These are phyloP conservation scores for Cercospora nicotianae DNA, from an alignment of 2,329 filamentous ascomycete species.

Conservation along the genomic window DNA sequence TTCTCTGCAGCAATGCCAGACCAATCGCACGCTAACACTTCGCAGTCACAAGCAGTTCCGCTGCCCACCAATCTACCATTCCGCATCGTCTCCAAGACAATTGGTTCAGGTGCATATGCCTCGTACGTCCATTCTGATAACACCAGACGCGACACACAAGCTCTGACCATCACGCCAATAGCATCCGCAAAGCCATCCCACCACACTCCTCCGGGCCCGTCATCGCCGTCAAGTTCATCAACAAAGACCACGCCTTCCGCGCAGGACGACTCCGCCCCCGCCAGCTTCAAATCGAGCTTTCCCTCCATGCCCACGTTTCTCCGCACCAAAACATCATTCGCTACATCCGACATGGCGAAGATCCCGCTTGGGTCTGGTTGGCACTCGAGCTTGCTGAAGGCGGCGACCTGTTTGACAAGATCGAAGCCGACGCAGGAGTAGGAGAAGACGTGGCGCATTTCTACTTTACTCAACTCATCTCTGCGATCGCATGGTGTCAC, in stretches of 20 bases:
- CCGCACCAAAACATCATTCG: constrained; percentile 92
- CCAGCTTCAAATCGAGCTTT: constrained; percentile 89
- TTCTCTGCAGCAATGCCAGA: not conserved
- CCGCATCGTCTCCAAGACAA: constrained; percentile 91
- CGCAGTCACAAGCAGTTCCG: constrained; percentile 81
- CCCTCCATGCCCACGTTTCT: constrained; percentile 76
- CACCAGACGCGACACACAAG: not conserved
- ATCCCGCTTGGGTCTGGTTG: constrained; percentile 89
- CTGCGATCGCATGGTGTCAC: constrained; percentile 92
- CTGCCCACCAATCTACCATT: constrained; percentile 85
- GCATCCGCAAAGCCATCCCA: constrained; percentile 90
- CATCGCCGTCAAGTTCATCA: constrained; percentile 98
- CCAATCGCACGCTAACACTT: constrained; percentile 11
- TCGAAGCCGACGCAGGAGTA: constrained; percentile 96
- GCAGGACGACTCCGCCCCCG: constrained; percentile 85
- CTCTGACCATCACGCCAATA: constrained; percentile 40
- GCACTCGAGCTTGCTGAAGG: constrained; percentile 97
- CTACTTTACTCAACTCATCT: constrained; percentile 90
- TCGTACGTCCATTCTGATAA: constrained; percentile 61
- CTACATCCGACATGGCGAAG: constrained; percentile 85
- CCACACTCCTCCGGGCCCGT: constrained; percentile 67
- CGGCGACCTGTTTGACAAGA: constrained; percentile 98
- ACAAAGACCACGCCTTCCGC: constrained; percentile 90
- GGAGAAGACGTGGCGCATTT: constrained; percentile 91
- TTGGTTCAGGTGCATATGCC: constrained; percentile 94